These are phyloP conservation scores for Diaporthe sp. DNA, from an alignment of 2,329 filamentous ascomycete species.

Conservation along the genomic window DNA sequence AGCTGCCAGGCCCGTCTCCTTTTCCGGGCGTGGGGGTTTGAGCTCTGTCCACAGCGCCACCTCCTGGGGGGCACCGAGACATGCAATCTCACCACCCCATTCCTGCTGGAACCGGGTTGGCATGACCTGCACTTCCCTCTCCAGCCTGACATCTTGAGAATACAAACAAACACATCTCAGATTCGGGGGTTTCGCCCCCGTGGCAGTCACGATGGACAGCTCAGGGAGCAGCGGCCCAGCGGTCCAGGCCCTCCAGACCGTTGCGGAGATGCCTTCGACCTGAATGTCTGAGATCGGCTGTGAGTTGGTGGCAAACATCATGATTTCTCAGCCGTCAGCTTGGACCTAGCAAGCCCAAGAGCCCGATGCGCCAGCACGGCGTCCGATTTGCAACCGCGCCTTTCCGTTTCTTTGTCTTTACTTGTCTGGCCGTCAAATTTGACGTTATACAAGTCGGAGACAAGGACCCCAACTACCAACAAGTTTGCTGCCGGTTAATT, in stretches of 20 bases:
- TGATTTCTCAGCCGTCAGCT: constrained; percentile 10
- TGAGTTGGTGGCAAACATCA: constrained; percentile 19
- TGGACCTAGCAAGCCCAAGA: neutral
- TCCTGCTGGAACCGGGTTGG: constrained; percentile 27
- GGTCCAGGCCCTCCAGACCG: neutral
- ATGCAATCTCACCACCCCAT: constrained; percentile 33
- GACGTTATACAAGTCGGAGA: constrained; percentile 10
- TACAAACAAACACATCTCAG: constrained; percentile 1
- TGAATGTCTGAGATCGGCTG: constrained; percentile 1
- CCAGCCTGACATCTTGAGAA: neutral
- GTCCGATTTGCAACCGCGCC: neutral
- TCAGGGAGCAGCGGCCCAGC: neutral
- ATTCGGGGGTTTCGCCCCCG: neutral
- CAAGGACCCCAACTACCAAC: neutral
- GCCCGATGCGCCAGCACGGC: constrained; percentile 4
- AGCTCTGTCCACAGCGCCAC: constrained; percentile 13
- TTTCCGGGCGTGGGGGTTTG: constrained; percentile 30
- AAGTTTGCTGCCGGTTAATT: neutral
- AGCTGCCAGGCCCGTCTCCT: neutral
- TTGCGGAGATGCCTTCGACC: neutral
- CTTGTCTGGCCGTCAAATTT: constrained; percentile 1
- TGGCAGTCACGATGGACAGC: neutral
- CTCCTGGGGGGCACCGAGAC: constrained; percentile 34
- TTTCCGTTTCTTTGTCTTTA: neutral
- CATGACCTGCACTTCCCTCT: neutral